phyloP scores from a whole-genome alignment of 257 asterid species.

The Buddleja alternifolia region DNA sequence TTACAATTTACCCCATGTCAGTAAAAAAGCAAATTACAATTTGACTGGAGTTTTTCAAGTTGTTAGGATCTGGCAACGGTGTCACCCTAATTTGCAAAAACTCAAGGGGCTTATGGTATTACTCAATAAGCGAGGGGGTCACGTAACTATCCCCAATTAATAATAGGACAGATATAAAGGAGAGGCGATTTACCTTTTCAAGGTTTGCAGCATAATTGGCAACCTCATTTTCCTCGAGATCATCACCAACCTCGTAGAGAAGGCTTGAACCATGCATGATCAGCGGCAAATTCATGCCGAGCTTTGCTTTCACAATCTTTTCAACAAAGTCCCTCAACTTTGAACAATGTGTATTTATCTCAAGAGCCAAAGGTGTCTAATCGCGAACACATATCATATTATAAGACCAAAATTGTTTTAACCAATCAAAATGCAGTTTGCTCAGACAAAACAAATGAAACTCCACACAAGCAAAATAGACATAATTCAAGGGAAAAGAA shows the following conservation, averaged over 20 bases:
- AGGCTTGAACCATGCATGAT: constrained; percentile 88
- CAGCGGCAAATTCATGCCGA: constrained; percentile 87
- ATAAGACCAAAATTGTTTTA: constrained; percentile 23
- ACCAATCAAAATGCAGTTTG: neutral
- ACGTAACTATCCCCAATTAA: neutral
- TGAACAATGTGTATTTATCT: constrained; percentile 72
- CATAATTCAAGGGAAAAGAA: constrained; percentile 10
- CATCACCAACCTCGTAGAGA: constrained; percentile 96
- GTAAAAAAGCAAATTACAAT: no score
- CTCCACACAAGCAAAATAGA: neutral
- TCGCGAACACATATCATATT: constrained; percentile 31
- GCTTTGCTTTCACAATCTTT: constrained; percentile 85
- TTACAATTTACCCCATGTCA: no score
- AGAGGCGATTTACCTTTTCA: constrained; percentile 66
- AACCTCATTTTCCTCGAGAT: constrained; percentile 87
- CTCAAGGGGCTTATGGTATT: no score
- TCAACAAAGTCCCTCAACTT: constrained; percentile 93
- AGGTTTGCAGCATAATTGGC: constrained; percentile 88
- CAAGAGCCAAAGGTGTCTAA: constrained; percentile 92
- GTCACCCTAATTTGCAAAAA: no score
- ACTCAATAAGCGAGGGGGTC: no score
- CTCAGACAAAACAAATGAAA: neutral
- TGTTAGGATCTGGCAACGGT: no score
- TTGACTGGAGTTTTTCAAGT: no score
- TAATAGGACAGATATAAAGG: neutral